Evolutionary conservation across 2,329 filamentous ascomycete species (phyloP), one percentile per base, ranked within the genome.

Genomic region (Nigrospora osmanthi): DNA sequence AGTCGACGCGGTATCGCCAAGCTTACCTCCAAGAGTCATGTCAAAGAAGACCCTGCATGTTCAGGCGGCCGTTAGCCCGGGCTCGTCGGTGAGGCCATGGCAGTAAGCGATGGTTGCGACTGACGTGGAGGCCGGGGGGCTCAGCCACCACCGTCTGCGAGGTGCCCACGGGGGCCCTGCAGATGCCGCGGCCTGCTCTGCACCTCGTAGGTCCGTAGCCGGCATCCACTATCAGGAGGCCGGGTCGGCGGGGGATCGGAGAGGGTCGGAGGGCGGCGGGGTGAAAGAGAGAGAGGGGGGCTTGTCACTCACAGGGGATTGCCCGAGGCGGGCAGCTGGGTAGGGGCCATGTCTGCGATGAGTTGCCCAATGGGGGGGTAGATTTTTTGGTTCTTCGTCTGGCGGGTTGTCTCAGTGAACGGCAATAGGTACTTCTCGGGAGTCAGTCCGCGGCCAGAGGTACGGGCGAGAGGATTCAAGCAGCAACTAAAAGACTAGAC

Each of bases 21-120:
- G 66, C 76, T 61, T 65, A 87, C 85, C 85, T 71, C 87, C 87
- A 46, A 93, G 72, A 4, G 86, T 86, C 48, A 89, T 78, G 64
- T 89, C 85, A 65, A 89, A 87, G 70, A 89, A 87, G 54, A 84
- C 80, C 57, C 72, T 76, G 43, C 17, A 35, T 44, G 16, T 34
- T 41, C 2, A 41, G 40, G 14, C 31, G 39, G 39, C 37, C 35
- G 32, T 36, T 44, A 31, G 41, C 6, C 33, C 28, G 32, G 43
- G 12, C 14, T 33, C 14, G 31, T 35, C 64, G 63, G 62, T 53
- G 57, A 56, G 62, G 50, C n/a, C 31, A 36, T 44, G 64, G 65
- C 58, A 56, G 23, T 7, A 16, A 33, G 31, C 19, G 31, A 42
- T 35, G 13, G 49, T 13, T 36, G 34, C 19, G 32, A 17, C 19